These are phyloP conservation scores for Penicillium sp. DNA, from an alignment of 2,329 filamentous ascomycete genomes.

Conservation along the genomic window DNA sequence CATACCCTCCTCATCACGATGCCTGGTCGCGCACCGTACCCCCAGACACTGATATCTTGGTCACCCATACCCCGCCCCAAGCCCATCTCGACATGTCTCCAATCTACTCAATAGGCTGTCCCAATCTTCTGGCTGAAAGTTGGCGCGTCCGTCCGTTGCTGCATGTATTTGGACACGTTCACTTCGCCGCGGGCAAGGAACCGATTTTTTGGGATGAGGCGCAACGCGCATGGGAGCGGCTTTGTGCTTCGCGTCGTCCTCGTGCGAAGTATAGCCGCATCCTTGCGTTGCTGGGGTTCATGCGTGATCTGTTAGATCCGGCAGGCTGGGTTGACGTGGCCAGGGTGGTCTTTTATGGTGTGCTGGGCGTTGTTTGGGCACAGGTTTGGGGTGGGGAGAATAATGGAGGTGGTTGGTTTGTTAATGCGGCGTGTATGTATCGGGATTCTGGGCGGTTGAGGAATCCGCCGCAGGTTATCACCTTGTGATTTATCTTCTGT, in stretches of 20 bases:
- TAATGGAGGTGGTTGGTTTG: constrained; percentile 50
- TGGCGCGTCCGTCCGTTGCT: constrained; percentile 73
- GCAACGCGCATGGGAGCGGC: constrained; percentile 70
- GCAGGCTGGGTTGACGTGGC: constrained; percentile 50
- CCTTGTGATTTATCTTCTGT: constrained; percentile 21
- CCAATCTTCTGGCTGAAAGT: constrained; percentile 67
- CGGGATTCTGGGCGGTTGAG: constrained; percentile 35
- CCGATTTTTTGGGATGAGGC: constrained; percentile 72
- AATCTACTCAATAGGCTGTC: constrained; percentile 67
- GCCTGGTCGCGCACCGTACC: constrained; percentile 75
- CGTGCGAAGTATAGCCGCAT: constrained; percentile 26
- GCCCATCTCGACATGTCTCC: constrained; percentile 62
- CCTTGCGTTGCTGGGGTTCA: constrained; percentile 25
- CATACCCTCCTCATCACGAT: constrained; percentile 65
- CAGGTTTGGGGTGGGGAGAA: constrained; percentile 58
- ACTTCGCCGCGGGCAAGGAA: constrained; percentile 71
- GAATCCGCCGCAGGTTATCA: constrained; percentile 42
- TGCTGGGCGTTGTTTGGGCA: constrained; percentile 60
- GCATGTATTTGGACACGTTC: constrained; percentile 84
- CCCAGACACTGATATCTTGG: constrained; percentile 69
- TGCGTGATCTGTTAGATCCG: constrained; percentile 39
- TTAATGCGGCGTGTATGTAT: constrained; percentile 59
- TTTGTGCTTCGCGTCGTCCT: constrained; percentile 47
- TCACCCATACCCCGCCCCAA: constrained; percentile 79
- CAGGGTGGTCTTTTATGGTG: constrained; percentile 53